Evolutionary conservation across 208 protist genomes (phyloP), one percentile per base, ranked within the genome.

Genomic region (Leishmania amazonensis): DNA sequence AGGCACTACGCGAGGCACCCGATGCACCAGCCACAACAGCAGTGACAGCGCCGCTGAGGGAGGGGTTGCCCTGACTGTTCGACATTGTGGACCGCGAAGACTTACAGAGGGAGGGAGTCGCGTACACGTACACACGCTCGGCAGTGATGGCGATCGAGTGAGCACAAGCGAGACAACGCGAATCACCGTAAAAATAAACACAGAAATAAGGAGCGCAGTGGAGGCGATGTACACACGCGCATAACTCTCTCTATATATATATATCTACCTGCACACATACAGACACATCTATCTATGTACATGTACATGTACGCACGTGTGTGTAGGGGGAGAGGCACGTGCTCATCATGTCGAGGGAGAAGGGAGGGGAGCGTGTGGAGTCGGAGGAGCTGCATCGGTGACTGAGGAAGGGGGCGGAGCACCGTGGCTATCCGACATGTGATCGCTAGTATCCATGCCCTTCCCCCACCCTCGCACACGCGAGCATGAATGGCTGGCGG

Each of bases 1-100:
- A 87, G 71, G 51, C 53, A 31, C 75, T n/a, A 45, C 74, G 74
- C 21, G 51, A 62, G 31, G 31, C 72, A n/a, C 15, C 31, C 13
- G 72, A 21, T n/a, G 72, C 51, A 15, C 15, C 35, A 21, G 31
- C n/a, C 35, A n/a, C 53, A 67, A 47, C 53, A 47, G 51, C 49
- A 42, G n/a, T 45, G 72, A 31, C 72, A 38, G 71, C 47, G 13
- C 24, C 47, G 28, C 71, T 38, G 47, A 57, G 71, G 13, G n/a
- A 11, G 21, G 47, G 24, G 47, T 31, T 42, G 13, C 2, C 47
- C 28, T 60, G 47, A 45, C 7, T 24, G 28, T 38, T 60, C 4
- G 49, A 28, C 72, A 76, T 76, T 13, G 51, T 28, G 31, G 28
- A 24, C 31, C n/a, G 60, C 1, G n/a, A 21, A 3, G 15, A 60